A percentile compares a stretch with the other conserved stretches of the same genome.
Conservation (phyloP, 176 grass and related monocot species). For the Melocanna baccifera region DNA sequence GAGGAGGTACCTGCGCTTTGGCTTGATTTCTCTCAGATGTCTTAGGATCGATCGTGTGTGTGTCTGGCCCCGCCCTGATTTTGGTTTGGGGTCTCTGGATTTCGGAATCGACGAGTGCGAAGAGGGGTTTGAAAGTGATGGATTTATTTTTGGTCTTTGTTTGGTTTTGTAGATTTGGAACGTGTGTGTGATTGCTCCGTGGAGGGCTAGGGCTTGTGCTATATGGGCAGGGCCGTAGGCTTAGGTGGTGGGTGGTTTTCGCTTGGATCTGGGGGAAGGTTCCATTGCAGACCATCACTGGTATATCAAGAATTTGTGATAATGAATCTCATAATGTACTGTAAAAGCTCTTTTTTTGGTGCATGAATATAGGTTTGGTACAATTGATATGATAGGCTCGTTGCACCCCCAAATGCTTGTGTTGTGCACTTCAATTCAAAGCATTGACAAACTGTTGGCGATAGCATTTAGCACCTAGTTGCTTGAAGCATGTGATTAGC, state of each 20-base stretch:
- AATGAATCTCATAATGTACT: neutral
- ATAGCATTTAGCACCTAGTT: conserved; percentile 5
- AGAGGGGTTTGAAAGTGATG: neutral
- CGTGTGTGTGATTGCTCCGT: neutral
- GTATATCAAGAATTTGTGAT: neutral
- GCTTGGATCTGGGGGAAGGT: conserved; percentile 31
- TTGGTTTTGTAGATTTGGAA: conserved; percentile 18
- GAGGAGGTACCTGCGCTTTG: neutral
- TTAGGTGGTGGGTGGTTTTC: neutral
- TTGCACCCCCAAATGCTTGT: neutral
- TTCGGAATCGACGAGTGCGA: neutral
- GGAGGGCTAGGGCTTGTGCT: neutral
- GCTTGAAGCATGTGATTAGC: neutral
- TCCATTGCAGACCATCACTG: neutral
- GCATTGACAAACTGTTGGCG: neutral
- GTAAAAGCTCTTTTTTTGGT: neutral
- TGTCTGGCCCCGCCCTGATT: neutral
- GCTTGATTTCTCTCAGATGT: neutral
- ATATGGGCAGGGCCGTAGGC: neutral
- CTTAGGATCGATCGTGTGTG: neutral
- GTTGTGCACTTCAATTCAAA: neutral
- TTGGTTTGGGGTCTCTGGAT: neutral
- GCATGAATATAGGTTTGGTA: neutral
- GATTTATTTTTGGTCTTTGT: neutral
- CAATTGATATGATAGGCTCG: neutral